Percentiles rank a stretch among this genome's conserved stretches.
Evolutionary conservation across 2,329 filamentous ascomycete genomes (phyloP).

Genomic region (Colletotrichum tamarilloi): DNA sequence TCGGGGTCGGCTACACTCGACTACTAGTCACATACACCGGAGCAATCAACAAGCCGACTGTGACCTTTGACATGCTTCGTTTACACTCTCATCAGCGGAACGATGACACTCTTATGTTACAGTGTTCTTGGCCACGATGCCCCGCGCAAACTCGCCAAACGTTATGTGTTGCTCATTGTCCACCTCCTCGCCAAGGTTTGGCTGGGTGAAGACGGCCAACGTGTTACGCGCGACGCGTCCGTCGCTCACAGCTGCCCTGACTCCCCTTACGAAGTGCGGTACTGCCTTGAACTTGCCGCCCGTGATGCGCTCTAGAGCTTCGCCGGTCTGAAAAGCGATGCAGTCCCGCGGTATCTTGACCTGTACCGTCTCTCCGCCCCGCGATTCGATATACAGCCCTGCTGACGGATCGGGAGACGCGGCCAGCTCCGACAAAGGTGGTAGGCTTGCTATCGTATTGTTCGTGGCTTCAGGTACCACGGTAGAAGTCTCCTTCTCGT

Average conservation of each 20-base stretch:
- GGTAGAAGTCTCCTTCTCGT: slow-evolving; percentile 68
- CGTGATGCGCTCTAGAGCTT: slow-evolving; percentile 91
- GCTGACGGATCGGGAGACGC: slow-evolving; percentile 84
- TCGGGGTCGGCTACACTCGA: background rate
- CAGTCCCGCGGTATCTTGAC: slow-evolving; percentile 92
- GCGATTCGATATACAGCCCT: slow-evolving; percentile 93
- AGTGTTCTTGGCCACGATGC: slow-evolving; percentile 70
- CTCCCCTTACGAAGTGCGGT: slow-evolving; percentile 92
- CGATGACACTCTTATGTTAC: slow-evolving; percentile 46
- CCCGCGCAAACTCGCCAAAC: slow-evolving; percentile 80
- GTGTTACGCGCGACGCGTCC: slow-evolving; percentile 82
- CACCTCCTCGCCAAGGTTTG: slow-evolving; percentile 85
- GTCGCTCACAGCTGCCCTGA: slow-evolving; percentile 63
- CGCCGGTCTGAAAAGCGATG: slow-evolving; percentile 95
- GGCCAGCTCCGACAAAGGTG: slow-evolving; percentile 76
- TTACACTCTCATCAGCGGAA: background rate
- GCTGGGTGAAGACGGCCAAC: slow-evolving; percentile 95
- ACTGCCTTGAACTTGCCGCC: slow-evolving; percentile 92
- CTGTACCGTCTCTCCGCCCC: slow-evolving; percentile 85
- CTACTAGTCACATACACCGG: background rate
- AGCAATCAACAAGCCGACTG: background rate
- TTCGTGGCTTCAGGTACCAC: slow-evolving; percentile 45
- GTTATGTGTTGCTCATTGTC: slow-evolving; percentile 74
- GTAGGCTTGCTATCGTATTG: slow-evolving; percentile 45
- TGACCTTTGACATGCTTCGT: background rate